Evolutionary conservation across 768 basidiomycete species (phyloP).

Genomic region (Podaxis rugospora): DNA sequence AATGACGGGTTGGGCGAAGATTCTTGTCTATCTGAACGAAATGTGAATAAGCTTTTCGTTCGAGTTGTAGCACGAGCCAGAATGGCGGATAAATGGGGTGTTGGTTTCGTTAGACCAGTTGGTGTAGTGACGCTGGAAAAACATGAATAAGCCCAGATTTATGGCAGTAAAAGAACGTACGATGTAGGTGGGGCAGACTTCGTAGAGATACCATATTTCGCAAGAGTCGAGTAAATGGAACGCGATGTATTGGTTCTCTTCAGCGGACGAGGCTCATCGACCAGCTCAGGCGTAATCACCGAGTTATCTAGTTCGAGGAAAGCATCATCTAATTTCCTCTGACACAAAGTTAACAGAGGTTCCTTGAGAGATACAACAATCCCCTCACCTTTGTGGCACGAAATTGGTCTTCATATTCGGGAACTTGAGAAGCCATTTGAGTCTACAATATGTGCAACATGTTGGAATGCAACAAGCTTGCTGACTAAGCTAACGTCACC

Average conservation of each 20-base stretch:
- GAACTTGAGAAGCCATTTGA: background rate
- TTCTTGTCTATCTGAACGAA: constrained; percentile 33
- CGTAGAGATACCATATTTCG: constrained; percentile 61
- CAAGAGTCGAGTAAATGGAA: constrained; percentile 72
- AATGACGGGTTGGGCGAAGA: constrained; percentile 27
- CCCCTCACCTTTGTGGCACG: constrained; percentile 37
- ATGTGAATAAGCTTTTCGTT: constrained; percentile 45
- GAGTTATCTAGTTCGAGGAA: constrained; percentile 68
- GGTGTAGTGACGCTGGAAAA: constrained; percentile 12
- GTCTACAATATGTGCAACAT: background rate
- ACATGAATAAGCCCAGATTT: background rate
- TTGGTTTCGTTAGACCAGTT: constrained; percentile 39
- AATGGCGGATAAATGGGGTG: constrained; percentile 70
- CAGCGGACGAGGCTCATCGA: constrained; percentile 40
- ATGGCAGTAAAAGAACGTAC: background rate
- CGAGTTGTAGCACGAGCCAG: constrained; percentile 60
- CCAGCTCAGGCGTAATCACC: constrained; percentile 34
- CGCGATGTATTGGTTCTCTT: constrained; percentile 48
- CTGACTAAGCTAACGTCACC: constrained; percentile 1
- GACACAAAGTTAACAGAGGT: background rate
- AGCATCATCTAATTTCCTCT: constrained; percentile 84
- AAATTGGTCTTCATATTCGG: constrained; percentile 1
- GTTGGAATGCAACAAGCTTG: background rate
- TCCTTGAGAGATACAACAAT: background rate
- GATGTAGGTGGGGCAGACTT: background rate